phyloP scores from a whole-genome alignment of 108 stramenopile species.

The Fistulifera solaris region DNA sequence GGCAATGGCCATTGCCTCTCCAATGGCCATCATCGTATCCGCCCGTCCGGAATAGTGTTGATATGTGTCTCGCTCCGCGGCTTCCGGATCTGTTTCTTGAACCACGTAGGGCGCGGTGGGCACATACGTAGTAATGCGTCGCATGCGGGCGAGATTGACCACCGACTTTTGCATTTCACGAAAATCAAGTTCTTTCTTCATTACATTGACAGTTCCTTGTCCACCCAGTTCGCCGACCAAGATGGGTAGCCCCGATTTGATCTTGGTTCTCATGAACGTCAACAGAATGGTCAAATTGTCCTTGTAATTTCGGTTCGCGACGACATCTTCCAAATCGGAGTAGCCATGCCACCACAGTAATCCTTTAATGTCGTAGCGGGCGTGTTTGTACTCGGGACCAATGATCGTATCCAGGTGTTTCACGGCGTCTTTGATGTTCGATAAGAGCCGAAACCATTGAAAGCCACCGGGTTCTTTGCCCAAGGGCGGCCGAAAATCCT shows the following conservation, averaged over 20 bases:
- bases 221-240: slow-evolving; percentile 8
- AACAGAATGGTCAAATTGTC: too few species aligned
- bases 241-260: slow-evolving; percentile 1
- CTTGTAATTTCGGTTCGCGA: too few species aligned
- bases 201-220: background rate
- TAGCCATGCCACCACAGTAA: slow-evolving; percentile 39
- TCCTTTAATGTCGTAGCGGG: background rate
- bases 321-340: slow-evolving; percentile 17
- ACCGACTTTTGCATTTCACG: slow-evolving; percentile 3
- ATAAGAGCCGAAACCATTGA: slow-evolving; percentile 14
- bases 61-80: background rate
- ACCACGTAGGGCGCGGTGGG: background rate
- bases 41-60: slow-evolving; percentile 5
- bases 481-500: slow-evolving; percentile 32
- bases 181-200: background rate
- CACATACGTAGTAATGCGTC: background rate
- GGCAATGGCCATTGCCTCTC: background rate
- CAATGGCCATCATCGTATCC: slow-evolving; percentile 6
- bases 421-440: slow-evolving; percentile 15
- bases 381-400: slow-evolving; percentile 5
- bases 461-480: slow-evolving; percentile 24
- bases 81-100: background rate
- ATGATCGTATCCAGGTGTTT: slow-evolving; percentile 10
- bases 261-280: too few species aligned
- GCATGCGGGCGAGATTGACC: background rate